A percentile compares a stretch with the other conserved stretches of the same genome.
Conservation (phyloP, 1,139 yeast genomes). For the Kurtzmaniella natalensis region DNA sequence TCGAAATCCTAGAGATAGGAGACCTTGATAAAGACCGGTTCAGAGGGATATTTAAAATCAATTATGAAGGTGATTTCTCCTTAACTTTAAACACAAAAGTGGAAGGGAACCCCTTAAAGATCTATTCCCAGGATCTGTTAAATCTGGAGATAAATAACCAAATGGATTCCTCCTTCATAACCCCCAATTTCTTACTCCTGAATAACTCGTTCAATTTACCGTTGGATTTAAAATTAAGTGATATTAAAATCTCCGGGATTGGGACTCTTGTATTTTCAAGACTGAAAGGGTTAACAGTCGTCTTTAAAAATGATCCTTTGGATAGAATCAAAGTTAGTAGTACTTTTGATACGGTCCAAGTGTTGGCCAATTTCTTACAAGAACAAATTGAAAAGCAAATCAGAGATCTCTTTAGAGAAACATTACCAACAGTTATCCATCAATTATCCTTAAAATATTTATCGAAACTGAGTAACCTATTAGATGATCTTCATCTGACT, state of each 20-base stretch:
- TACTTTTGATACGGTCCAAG: conserved; percentile 81
- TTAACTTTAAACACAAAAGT: conserved; percentile 78
- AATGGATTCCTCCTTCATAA: conserved; percentile 36
- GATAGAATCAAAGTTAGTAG: conserved; percentile 79
- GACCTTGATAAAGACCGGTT: conserved; percentile 77
- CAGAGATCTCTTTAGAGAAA: conserved; percentile 75
- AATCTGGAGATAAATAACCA: conserved; percentile 30
- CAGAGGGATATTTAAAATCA: conserved; percentile 80
- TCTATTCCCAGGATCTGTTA: conserved; percentile 50
- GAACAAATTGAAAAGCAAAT: conserved; percentile 79
- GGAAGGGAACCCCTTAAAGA: conserved; percentile 79
- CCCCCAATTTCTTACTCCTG: conserved; percentile 66
- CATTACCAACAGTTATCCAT: conserved; percentile 77
- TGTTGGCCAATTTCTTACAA: conserved; percentile 76
- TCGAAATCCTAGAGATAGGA: conserved; percentile 83
- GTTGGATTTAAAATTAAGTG: conserved; percentile 67
- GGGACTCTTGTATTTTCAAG: conserved; percentile 81
- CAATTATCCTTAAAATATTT: conserved; percentile 68
- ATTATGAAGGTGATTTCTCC: conserved; percentile 76
- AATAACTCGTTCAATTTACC: conserved; percentile 74
- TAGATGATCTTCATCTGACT: conserved; percentile 30
- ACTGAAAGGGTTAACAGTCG: conserved; percentile 78
- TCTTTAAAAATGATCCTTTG: conserved; percentile 83
- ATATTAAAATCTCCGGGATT: conserved; percentile 71
- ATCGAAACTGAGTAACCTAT: conserved; percentile 26